phyloP scores from a whole-genome alignment of 805 yeast species.

The Suhomyces prunicola region DNA sequence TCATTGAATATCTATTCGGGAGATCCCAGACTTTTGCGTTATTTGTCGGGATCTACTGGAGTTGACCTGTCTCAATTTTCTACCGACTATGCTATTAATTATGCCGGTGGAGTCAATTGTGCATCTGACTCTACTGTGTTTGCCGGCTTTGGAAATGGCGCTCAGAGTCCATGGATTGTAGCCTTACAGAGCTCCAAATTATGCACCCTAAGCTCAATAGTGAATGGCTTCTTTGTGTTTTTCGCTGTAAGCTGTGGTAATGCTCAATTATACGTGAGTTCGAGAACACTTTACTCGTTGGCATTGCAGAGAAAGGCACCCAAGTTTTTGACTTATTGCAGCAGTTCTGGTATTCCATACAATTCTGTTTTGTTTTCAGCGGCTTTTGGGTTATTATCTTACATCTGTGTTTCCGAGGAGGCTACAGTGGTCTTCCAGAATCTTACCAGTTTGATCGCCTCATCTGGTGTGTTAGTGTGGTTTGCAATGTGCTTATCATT shows the following conservation, averaged over 20 bases:
- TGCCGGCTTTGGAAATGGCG: slow-evolving; percentile 38
- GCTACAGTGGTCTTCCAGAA: slow-evolving; percentile 66
- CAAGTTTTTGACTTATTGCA: slow-evolving; percentile 54
- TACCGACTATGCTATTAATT: slow-evolving; percentile 27
- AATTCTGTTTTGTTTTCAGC: slow-evolving; percentile 64
- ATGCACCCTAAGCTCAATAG: slow-evolving; percentile 36
- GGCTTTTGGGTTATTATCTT: slow-evolving; percentile 58
- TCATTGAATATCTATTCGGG: slow-evolving; percentile 75
- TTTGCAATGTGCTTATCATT: slow-evolving; percentile 65
- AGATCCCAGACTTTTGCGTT: slow-evolving; percentile 67
- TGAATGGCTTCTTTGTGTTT: slow-evolving; percentile 45
- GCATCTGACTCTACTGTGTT: slow-evolving; percentile 17
- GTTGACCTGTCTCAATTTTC: slow-evolving; percentile 17
- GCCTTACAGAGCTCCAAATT: slow-evolving; percentile 40
- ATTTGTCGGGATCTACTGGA: slow-evolving; percentile 39
- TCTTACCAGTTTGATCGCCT: slow-evolving; percentile 63
- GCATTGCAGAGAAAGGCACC: slow-evolving; percentile 59
- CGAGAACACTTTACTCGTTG: slow-evolving; percentile 41
- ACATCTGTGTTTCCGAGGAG: slow-evolving; percentile 52
- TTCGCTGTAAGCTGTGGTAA: slow-evolving; percentile 46
- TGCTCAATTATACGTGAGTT: slow-evolving; percentile 42
- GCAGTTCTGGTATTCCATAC: slow-evolving; percentile 68
- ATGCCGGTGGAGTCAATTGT: slow-evolving; percentile 38
- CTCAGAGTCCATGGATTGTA: slow-evolving; percentile 46
- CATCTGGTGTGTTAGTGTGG: slow-evolving; percentile 81